These are phyloP conservation scores for Arachnomyces sp. DNA, from an alignment of 2,329 filamentous ascomycete species.

Conservation along the genomic window DNA sequence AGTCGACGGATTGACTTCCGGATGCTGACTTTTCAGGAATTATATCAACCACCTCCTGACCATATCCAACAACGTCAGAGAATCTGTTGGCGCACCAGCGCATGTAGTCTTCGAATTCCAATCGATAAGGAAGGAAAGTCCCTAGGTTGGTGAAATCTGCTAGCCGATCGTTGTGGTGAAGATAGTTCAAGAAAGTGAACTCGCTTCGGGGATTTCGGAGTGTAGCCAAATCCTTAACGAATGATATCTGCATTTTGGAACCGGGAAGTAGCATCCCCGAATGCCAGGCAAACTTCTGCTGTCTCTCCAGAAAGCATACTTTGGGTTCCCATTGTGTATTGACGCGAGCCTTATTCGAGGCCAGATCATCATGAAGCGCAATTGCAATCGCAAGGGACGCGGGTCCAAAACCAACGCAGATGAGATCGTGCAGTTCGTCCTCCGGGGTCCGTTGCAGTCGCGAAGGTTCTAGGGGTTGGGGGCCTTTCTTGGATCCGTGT, in stretches of 20 bases:
- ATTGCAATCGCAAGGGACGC: constrained; percentile 84
- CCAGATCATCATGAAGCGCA: constrained; percentile 74
- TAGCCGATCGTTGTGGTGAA: constrained; percentile 72
- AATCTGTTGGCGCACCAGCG: constrained; percentile 85
- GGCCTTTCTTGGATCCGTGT: neutral
- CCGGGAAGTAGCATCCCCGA: constrained; percentile 90
- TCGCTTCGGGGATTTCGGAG: constrained; percentile 78
- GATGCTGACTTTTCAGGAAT: constrained; percentile 48
- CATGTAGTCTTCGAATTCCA: constrained; percentile 94
- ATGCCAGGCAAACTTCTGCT: constrained; percentile 80
- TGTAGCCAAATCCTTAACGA: constrained; percentile 91
- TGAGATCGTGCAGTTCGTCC: constrained; percentile 68
- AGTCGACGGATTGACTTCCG: constrained; percentile 48
- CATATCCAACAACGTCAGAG: constrained; percentile 63
- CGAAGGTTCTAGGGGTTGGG: constrained; percentile 23
- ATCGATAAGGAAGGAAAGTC: constrained; percentile 77
- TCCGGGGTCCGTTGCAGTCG: constrained; percentile 47
- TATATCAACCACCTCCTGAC: constrained; percentile 67
- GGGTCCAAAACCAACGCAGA: constrained; percentile 89
- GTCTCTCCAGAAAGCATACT: constrained; percentile 81
- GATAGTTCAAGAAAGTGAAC: constrained; percentile 94
- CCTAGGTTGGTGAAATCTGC: constrained; percentile 84
- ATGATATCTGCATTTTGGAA: constrained; percentile 95
- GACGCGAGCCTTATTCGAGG: constrained; percentile 35
- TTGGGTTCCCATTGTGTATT: constrained; percentile 49